Evolutionary conservation across 192 early-diverging fungal species (phyloP).

Genomic region (Entophlyctis helioformis): DNA sequence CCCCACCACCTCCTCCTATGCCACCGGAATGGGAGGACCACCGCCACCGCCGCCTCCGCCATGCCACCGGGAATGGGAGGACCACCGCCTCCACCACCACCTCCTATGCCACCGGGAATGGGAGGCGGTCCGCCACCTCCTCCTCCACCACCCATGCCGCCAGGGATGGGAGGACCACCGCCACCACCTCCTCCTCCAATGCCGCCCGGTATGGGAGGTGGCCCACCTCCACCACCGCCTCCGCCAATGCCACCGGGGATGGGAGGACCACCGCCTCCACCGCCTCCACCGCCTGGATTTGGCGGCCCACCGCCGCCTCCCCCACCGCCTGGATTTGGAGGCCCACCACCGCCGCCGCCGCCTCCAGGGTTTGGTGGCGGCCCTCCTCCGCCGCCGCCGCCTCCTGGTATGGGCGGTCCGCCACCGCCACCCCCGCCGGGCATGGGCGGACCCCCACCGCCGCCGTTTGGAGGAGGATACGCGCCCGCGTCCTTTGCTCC

Average conservation of each 20-base stretch:
- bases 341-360: slow-evolving; percentile 26
- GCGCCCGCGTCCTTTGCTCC: not conserved
- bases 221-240: no score
- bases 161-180: slow-evolving; percentile 1
- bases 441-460: slow-evolving; percentile 10
- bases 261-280: slow-evolving; percentile 10
- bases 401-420: slow-evolving; percentile 10
- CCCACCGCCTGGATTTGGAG: slow-evolving; percentile 7
- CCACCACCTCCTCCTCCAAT: slow-evolving; percentile 11
- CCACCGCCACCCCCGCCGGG: slow-evolving; percentile 12
- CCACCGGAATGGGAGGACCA: slow-evolving; percentile 1
- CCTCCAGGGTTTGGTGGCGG: slow-evolving; percentile 13
- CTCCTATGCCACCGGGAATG: no score
- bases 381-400: slow-evolving; percentile 19
- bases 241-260: not conserved
- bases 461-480: not conserved
- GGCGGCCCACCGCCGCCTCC: slow-evolving; percentile 4
- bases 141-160: not conserved
- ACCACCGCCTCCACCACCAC: slow-evolving; percentile 7
- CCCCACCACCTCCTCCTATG: no score
- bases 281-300: not conserved
- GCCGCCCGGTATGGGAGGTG: no score
- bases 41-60: slow-evolving; percentile 19
- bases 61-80: slow-evolving; percentile 4
- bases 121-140: no score